Percentiles rank a stretch among this genome's conserved stretches.
phyloP scores from a whole-genome alignment of 1,284 basidiomycete genomes.

The Chiua sp. region DNA sequence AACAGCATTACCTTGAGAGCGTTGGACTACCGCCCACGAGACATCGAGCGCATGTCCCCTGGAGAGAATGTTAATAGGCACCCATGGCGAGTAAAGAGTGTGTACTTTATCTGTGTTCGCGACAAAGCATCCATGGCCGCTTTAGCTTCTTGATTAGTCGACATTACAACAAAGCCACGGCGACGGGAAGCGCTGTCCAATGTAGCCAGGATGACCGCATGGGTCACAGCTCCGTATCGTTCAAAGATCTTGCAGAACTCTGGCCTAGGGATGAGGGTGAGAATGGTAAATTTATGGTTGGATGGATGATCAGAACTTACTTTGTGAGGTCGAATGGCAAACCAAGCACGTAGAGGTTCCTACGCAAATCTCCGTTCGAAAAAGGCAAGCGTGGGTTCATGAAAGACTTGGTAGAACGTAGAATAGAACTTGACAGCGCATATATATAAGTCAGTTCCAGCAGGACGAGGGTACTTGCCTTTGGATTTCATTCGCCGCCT shows the following conservation, averaged over 20 bases:
- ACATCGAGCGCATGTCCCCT: slow-evolving; percentile 76
- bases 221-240: slow-evolving; percentile 65
- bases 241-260: slow-evolving; percentile 69
- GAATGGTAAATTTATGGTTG: not conserved
- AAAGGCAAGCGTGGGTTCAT: slow-evolving; percentile 13
- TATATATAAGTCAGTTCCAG: slow-evolving; percentile 23
- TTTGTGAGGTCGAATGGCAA: slow-evolving; percentile 78
- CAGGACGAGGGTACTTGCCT: slow-evolving; percentile 9
- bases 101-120: slow-evolving; percentile 65
- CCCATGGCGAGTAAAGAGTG: not conserved
- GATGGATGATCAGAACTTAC: slow-evolving; percentile 42
- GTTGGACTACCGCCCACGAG: slow-evolving; percentile 84
- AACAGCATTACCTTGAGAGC: slow-evolving; percentile 63
- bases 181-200: slow-evolving; percentile 80
- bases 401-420: slow-evolving; percentile 19
- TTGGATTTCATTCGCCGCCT: slow-evolving; percentile 15
- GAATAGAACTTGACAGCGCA: slow-evolving; percentile 42
- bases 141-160: slow-evolving; percentile 67
- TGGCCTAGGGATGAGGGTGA: slow-evolving; percentile 41
- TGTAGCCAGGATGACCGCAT: slow-evolving; percentile 79
- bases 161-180: slow-evolving; percentile 82
- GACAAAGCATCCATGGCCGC: slow-evolving; percentile 67
- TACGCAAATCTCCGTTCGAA: slow-evolving; percentile 57
- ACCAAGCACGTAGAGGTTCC: slow-evolving; percentile 81
- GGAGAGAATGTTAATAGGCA: slow-evolving; percentile 4